Evolutionary conservation across 768 basidiomycete genomes (phyloP).

Genomic region (Pulveroboletus sp.): DNA sequence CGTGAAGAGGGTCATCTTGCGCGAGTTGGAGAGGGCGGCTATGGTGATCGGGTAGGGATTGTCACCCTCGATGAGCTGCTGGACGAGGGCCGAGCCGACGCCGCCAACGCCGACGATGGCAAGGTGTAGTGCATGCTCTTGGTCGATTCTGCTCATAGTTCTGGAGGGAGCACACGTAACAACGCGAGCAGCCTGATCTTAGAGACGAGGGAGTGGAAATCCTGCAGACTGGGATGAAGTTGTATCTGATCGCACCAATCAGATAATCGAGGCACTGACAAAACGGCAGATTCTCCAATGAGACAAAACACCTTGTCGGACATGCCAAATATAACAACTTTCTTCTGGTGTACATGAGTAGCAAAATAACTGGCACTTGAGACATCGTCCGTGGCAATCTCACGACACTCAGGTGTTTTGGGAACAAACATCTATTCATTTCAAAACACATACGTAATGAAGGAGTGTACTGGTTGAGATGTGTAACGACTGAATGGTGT

Average conservation of each 20-base stretch:
- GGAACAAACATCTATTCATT: conserved; percentile 24
- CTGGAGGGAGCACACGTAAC: neutral
- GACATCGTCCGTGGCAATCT: neutral
- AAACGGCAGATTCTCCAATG: neutral
- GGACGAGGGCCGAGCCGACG: conserved; percentile 84
- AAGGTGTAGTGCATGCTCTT: conserved; percentile 42
- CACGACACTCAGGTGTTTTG: neutral
- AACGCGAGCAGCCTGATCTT: neutral
- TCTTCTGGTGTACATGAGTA: no score
- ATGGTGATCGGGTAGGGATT: conserved; percentile 61
- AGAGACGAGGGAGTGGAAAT: neutral
- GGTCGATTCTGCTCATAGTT: conserved; percentile 15
- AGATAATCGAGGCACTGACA: conserved; percentile 8
- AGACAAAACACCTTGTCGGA: neutral
- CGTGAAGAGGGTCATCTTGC: conserved; percentile 51
- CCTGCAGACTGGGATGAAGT: neutral
- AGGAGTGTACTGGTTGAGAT: conserved; percentile 28
- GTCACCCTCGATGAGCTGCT: conserved; percentile 58
- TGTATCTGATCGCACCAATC: conserved; percentile 13
- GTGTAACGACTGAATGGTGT: conserved; percentile 26
- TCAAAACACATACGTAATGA: conserved; percentile 16
- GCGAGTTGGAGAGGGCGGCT: conserved; percentile 68
- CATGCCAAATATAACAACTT: neutral
- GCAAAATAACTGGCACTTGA: no score
- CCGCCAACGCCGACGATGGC: conserved; percentile 90